Evolutionary conservation across 148 eudicot genomes (phyloP), one percentile per base, ranked within the genome.

Genomic region (Rhododendron ferrugineum): DNA sequence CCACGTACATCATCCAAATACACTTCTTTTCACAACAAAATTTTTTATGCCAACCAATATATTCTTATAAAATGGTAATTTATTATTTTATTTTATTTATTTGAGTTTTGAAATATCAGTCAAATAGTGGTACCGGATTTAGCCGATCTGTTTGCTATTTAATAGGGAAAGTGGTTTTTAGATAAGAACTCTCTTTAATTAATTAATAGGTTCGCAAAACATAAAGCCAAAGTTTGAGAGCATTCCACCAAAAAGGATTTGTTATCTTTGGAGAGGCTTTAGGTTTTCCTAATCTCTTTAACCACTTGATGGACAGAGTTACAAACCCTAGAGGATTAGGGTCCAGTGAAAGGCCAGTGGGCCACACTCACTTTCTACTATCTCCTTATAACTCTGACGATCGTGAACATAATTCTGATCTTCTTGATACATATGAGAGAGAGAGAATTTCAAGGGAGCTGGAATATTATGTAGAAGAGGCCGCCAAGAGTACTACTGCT

Each of bases 361-460:
- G 54, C n/a, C 32, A 26, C 5, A 11, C 30, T 66, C 32, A 66
- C 32, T 11, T 66, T 66, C 32, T 66, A 9, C 73, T 66, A 3
- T 66, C 73, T n/a, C 73, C 73, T 66, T 26, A 66, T 26, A 66
- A 66, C 32, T 0, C 73, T 26, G 2, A 2, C 0, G 73, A 26
- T 3, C 73, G 11, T n/a, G 73, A 66, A 66, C 73, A 66, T 11
- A 86, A 18, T 32, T 89, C 93, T 74, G 30, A 46, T 42, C 91
- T 91, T 84, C 85, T 91, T 36, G 91, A 91, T 85, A 37, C 70
- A 4, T 89, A 89, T 70, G 93, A 91, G 82, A 91, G 87, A 2
- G 88, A 88, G 54, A 85, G 89, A 47, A 89, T 91, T 78, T 85
- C 93, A 4, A 88, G 30, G 85, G 85, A 89, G 1, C 85, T 89